phyloP scores from a whole-genome alignment of 371 early-diverging fungal genomes.

The Apophysomyces trapeziformis region DNA sequence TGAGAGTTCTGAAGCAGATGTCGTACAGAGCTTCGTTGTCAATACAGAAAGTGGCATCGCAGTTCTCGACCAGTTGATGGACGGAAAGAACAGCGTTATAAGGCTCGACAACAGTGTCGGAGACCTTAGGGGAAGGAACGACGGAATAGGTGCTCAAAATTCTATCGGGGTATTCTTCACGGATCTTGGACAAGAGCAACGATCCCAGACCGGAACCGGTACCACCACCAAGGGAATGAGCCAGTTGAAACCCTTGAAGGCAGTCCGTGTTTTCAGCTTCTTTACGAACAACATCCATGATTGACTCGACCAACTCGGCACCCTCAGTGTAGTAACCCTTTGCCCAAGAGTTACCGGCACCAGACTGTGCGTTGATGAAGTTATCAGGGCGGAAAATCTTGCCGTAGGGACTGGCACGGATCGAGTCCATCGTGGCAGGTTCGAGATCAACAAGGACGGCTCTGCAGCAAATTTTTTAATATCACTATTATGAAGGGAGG shows the following conservation, averaged over 20 bases:
- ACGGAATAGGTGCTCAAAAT: constrained; percentile 94
- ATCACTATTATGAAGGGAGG: constrained; percentile 31
- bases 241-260: constrained; percentile 86
- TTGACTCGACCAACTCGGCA: constrained; percentile 81
- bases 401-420: constrained; percentile 72
- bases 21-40: constrained; percentile 96
- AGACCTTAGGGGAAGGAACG: constrained; percentile 89
- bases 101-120: constrained; percentile 89
- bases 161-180: constrained; percentile 90
- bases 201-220: constrained; percentile 89
- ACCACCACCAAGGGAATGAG: constrained; percentile 88
- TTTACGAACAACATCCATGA: constrained; percentile 83
- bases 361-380: constrained; percentile 81
- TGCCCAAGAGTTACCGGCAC: constrained; percentile 93
- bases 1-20: constrained; percentile 84
- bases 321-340: constrained; percentile 92
- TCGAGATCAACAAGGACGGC: constrained; percentile 98
- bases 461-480: neutral
- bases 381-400: constrained; percentile 85
- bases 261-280: constrained; percentile 83
- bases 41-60: constrained; percentile 96
- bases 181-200: constrained; percentile 79
- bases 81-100: constrained; percentile 88
- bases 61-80: constrained; percentile 88
- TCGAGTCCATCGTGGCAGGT: constrained; percentile 97